Conservation (phyloP, 1,284 basidiomycete genomes). For the Trametes sp. region DNA sequence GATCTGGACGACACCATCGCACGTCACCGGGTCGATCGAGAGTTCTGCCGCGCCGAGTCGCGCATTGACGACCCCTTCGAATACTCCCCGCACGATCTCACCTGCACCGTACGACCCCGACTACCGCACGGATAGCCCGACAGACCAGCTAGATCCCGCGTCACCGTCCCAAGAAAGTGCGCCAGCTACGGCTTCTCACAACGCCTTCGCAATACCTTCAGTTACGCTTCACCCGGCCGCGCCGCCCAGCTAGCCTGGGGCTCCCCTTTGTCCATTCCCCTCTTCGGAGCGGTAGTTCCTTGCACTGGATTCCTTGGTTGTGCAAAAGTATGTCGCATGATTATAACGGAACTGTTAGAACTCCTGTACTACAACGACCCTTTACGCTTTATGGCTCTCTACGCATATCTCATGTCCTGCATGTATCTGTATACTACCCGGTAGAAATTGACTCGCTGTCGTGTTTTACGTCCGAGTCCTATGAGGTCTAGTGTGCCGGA, state of each 20-base stretch:
- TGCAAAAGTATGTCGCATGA: conserved; percentile 23
- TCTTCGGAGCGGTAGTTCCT: background rate
- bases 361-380: conserved; percentile 17
- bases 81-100: conserved; percentile 35
- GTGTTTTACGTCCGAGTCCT: background rate
- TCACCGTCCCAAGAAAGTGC: background rate
- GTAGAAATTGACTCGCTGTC: conserved; percentile 1
- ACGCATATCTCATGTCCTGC: conserved; percentile 11
- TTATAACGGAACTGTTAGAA: conserved; percentile 5
- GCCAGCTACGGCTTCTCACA: background rate
- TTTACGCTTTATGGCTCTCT: conserved; percentile 14
- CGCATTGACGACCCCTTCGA: conserved; percentile 32
- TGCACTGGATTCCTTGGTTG: conserved; percentile 3
- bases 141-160: conserved; percentile 11
- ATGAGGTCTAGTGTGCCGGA: too few relatives aligned
- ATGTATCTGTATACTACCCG: conserved; percentile 19
- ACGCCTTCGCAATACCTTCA: background rate
- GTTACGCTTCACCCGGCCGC: background rate
- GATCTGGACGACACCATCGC: conserved; percentile 62
- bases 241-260: conserved; percentile 13
- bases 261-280: background rate
- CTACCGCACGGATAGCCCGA: conserved; percentile 29
- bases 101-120: conserved; percentile 34
- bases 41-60: conserved; percentile 30
- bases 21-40: conserved; percentile 15